These are phyloP conservation scores for Mycena polygramma DNA, from an alignment of 768 basidiomycete species.

Conservation along the genomic window DNA sequence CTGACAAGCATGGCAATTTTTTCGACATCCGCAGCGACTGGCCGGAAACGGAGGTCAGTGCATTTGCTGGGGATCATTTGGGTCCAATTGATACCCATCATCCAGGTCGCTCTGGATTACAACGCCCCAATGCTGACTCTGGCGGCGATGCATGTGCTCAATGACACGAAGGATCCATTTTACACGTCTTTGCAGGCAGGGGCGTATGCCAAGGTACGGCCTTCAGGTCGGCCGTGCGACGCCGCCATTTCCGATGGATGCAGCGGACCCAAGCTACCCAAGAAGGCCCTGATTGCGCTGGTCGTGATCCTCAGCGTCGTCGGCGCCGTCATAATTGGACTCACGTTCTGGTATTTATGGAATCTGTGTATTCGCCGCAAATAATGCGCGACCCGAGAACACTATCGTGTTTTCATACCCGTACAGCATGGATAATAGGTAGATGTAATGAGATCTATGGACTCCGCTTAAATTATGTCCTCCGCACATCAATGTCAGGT, in stretches of 20 bases:
- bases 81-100: background rate
- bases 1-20: constrained; percentile 79
- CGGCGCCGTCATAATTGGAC: constrained; percentile 68
- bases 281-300: constrained; percentile 75
- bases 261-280: constrained; percentile 65
- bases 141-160: constrained; percentile 81
- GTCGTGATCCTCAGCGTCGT: constrained; percentile 74
- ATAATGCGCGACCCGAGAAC: constrained; percentile 7
- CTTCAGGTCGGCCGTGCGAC: constrained; percentile 84
- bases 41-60: constrained; percentile 84
- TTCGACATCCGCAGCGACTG: constrained; percentile 92
- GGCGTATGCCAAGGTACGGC: constrained; percentile 70
- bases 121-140: constrained; percentile 92
- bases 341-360: constrained; percentile 56
- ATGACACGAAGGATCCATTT: constrained; percentile 78
- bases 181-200: constrained; percentile 81
- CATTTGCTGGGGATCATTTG: background rate
- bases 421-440: background rate
- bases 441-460: constrained; percentile 17
- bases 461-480: background rate
- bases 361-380: constrained; percentile 17
- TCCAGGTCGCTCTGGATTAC: constrained; percentile 85
- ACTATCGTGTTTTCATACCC: constrained; percentile 17
- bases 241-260: constrained; percentile 71
- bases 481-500: background rate